A percentile compares a stretch with the other conserved stretches of the same genome.
These are phyloP conservation scores for Aureoboletus auriporus DNA, from an alignment of 768 basidiomycete species.

Conservation along the genomic window DNA sequence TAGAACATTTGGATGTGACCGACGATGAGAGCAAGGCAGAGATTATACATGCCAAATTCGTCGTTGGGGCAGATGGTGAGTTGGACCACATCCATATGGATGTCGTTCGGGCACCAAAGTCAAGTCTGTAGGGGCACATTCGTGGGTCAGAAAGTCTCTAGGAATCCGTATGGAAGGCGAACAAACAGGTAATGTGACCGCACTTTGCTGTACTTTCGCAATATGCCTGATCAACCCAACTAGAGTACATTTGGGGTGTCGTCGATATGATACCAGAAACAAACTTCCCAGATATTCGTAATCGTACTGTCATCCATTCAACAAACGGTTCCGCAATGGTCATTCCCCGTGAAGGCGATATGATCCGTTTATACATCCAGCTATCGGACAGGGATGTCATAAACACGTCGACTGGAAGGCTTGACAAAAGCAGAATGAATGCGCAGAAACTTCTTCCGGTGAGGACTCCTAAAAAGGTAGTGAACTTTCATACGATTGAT, in stretches of 20 bases:
- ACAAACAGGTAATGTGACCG: conserved; percentile 33
- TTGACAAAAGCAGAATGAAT: conserved; percentile 49
- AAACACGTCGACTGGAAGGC: conserved; percentile 43
- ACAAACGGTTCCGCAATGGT: conserved; percentile 65
- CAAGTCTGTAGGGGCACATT: conserved; percentile 35
- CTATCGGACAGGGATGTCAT: conserved; percentile 46
- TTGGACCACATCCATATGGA: background rate
- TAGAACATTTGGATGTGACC: conserved; percentile 20
- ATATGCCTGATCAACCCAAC: conserved; percentile 10
- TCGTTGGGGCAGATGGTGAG: conserved; percentile 35
- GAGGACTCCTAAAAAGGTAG: conserved; percentile 1
- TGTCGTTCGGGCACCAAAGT: background rate
- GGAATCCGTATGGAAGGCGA: conserved; percentile 47
- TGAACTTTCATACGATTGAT: background rate
- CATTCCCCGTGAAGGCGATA: conserved; percentile 69
- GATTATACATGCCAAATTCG: conserved; percentile 30
- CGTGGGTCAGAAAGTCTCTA: conserved; percentile 43
- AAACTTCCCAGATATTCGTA: conserved; percentile 74
- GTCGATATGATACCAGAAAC: conserved; percentile 69
- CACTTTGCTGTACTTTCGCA: background rate
- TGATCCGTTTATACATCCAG: conserved; percentile 69
- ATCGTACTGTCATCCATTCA: conserved; percentile 63
- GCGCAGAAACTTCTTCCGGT: conserved; percentile 54
- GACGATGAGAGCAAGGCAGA: conserved; percentile 31
- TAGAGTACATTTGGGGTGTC: conserved; percentile 81